Evolutionary conservation across 495 filamentous ascomycete species (phyloP).

Genomic region (Xylaria castorea): DNA sequence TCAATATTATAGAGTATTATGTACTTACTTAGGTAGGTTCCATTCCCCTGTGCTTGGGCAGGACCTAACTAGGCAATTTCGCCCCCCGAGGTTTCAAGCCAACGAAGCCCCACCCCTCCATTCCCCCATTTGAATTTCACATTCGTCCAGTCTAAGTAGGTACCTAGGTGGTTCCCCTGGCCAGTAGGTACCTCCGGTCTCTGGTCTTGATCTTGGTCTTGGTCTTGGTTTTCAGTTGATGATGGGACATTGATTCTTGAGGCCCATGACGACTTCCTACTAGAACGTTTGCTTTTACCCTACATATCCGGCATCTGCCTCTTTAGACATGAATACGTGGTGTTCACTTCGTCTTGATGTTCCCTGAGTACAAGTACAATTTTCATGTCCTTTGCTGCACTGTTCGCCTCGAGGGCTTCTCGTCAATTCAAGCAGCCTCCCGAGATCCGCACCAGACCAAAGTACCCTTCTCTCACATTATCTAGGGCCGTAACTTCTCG

Average conservation of each 20-base stretch:
- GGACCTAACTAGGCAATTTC: not conserved
- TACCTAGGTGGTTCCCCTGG: too few species aligned
- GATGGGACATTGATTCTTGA: slow-evolving; percentile 2
- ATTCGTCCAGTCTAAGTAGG: too few species aligned
- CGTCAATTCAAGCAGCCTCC: slow-evolving; percentile 2
- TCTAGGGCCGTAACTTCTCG: not conserved
- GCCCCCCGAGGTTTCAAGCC: slow-evolving; percentile 9
- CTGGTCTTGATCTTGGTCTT: too few species aligned
- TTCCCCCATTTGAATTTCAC: too few species aligned
- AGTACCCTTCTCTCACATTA: not conserved
- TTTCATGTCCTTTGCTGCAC: not conserved
- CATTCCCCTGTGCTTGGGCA: not conserved
- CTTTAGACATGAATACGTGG: not conserved
- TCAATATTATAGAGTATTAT: too few species aligned
- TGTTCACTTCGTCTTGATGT: not conserved
- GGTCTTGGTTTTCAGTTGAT: not conserved
- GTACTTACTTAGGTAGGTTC: too few species aligned
- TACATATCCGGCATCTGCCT: too few species aligned
- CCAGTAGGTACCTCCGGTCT: too few species aligned
- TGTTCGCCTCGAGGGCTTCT: not conserved
- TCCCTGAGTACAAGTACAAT: not conserved
- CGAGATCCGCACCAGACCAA: slow-evolving; percentile 18
- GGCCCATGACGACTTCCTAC: too few species aligned
- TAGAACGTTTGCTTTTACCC: too few species aligned
- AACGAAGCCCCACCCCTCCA: not conserved